Base-by-base conservation (phyloP, 371 early-diverging fungal genomes). In the Zancudomyces culisetae region DNA sequence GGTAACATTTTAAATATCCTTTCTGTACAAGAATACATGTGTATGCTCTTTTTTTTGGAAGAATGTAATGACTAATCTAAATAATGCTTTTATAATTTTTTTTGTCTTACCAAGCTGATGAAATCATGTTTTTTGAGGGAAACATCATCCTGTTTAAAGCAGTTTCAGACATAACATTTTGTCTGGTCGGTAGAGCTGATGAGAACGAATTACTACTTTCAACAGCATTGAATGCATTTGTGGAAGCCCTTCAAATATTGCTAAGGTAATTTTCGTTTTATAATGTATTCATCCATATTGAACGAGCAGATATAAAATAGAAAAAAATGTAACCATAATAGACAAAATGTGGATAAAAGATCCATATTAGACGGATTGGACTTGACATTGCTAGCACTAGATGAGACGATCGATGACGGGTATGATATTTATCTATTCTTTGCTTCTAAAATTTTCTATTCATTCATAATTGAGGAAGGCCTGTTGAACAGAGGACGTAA, bases 381-480 rank as follows among this genome's bases (percentile, higher is more conserved):
- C 68, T 67, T 87, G 43, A 85, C 88, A 1, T 79, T 86, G 27
- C 75, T 96, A 30, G 87, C 87, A 12, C 63, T 96, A 52, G 97
- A 96, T 69, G 97, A 96, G 62, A 81, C 85, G 28, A 83, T 96
- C 23, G 97, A 96, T 66, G 89, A 87, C 57, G 97, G 97, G 43
- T 43, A 43, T 21, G 19, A 10, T 43, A 20, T 20, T 12, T 24
- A 12, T 43, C 6, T 10, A 21, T 43, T 6, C 24, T 43, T 4
- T 12, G 10, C 6, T 12, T 40, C 40, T 40, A 40, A 40, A 40
- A n/a, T n/a, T n/a, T n/a, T n/a, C n/a, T n/a, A n/a, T n/a, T n/a
- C n/a, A n/a, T n/a, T n/a, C n/a, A n/a, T n/a, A n/a, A n/a, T n/a
- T n/a, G n/a, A n/a, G n/a, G n/a, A n/a, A n/a, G n/a, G n/a, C n/a